Evolutionary conservation across 441 rosid species (phyloP).

Genomic region (Euphorbia neoarborescens): DNA sequence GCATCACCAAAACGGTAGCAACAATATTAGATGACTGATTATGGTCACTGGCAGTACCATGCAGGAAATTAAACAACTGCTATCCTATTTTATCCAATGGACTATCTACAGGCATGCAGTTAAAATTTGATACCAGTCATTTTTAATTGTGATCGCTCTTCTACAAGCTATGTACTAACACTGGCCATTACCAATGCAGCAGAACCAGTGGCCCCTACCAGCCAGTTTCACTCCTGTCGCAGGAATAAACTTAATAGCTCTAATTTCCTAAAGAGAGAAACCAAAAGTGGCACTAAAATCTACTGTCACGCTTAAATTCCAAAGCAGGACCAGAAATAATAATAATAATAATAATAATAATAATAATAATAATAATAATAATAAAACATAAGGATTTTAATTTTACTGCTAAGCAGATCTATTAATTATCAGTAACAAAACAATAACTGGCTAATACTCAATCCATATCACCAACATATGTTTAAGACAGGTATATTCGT

Average conservation of each 20-base stretch:
- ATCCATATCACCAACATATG: background rate
- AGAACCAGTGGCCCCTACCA: background rate
- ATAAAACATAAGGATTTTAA: too few species aligned
- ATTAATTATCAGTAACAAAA: background rate
- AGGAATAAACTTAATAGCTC: background rate
- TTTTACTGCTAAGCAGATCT: background rate
- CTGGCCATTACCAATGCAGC: background rate
- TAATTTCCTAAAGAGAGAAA: background rate
- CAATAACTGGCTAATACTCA: background rate
- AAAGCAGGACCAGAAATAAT: background rate
- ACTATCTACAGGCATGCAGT: slow-evolving; percentile 2
- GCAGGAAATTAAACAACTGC: background rate
- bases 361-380: too few species aligned
- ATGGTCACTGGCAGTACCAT: background rate
- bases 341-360: too few species aligned
- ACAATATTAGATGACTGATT: background rate
- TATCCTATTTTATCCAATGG: background rate
- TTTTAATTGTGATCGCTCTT: background rate
- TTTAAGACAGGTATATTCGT: background rate
- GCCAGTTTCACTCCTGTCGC: background rate
- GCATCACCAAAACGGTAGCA: background rate
- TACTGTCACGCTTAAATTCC: background rate
- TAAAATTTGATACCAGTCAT: background rate
- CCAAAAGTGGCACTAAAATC: background rate
- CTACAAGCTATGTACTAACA: background rate